Conservation (phyloP, 345 rosid species). For the Angophora floribunda region DNA sequence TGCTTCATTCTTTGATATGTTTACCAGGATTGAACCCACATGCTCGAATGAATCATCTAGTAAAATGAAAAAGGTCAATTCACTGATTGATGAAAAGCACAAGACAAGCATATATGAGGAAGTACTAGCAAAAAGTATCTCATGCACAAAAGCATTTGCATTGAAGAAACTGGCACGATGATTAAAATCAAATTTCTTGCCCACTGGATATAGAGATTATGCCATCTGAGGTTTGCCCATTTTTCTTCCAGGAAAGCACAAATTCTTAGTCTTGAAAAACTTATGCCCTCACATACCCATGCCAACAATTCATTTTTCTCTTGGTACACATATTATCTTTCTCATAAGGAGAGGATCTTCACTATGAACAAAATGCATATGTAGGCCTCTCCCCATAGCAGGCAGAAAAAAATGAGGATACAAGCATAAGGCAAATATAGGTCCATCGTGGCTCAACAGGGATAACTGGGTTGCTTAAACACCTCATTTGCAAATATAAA, state of each 20-base stretch:
- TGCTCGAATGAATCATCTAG: conserved; percentile 91
- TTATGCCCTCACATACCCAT: background rate
- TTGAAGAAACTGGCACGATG: background rate
- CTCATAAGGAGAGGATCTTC: background rate
- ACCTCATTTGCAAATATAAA: background rate
- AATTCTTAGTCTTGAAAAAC: background rate
- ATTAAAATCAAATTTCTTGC: background rate
- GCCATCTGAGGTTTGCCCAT: background rate
- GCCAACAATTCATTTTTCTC: background rate
- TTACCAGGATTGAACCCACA: conserved; percentile 86
- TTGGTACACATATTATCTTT: background rate
- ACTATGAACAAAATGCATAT: background rate
- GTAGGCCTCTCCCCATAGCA: background rate
- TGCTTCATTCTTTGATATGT: conserved; percentile 74
- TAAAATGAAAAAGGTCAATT: background rate
- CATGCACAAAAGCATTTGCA: background rate
- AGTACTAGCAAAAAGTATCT: background rate
- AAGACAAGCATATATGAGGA: background rate
- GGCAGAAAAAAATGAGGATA: background rate
- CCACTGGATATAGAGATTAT: background rate
- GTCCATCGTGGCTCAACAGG: background rate
- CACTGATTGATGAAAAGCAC: background rate
- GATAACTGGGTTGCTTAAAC: background rate
- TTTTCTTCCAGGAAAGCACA: background rate
- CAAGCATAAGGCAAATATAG: background rate